Base-by-base conservation (phyloP, 306 rosid species). In the Lathyrus sativus region DNA sequence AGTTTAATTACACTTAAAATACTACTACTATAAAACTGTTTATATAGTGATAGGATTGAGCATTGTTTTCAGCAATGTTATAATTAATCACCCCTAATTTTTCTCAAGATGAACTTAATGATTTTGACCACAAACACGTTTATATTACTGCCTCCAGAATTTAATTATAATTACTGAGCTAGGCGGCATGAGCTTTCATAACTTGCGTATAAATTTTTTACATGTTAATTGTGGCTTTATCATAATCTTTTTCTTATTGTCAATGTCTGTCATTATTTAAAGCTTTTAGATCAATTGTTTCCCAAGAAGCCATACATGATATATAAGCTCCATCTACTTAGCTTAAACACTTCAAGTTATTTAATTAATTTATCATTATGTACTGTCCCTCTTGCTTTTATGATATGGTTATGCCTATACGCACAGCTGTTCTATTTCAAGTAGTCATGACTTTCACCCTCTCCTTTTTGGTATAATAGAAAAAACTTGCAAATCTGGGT, bases 371-470 rank as follows among this genome's bases (percentile, higher is more conserved):
- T 0, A 76, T 76, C 68, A 76, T 67, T 64, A 65, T 61, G 75
- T 4, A 43, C 19, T 44, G 71, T 67, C 78, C 37, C 42, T 44
- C 13, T 75, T 66, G 67, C 62, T 71, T 71, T 66, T 28, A 53
- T 62, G 78, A 48, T 43, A 46, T 72, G 67, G 55, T 67, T 67
- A 55, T 72, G 72, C 49, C 68, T 66, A 29, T 26, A 28, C 65
- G 74, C 77, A 71, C 68, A 66, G 72, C 67, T 80, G 66, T 76
- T 80, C 70, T 35, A 75, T 75, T 71, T 80, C 33, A 80, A 71
- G 80, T 43, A 60, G 33, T 26, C 10, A 51, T 44, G 48, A 43
- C 78, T 73, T 71, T 71, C 75, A 59, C 62, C 55, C 42, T 51
- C 68, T 76, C 38, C 66, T 66, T 44, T 66, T 62, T 76, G 73